Base-by-base conservation (phyloP, 371 early-diverging fungal genomes). In the Haplosporangium sp. region DNA sequence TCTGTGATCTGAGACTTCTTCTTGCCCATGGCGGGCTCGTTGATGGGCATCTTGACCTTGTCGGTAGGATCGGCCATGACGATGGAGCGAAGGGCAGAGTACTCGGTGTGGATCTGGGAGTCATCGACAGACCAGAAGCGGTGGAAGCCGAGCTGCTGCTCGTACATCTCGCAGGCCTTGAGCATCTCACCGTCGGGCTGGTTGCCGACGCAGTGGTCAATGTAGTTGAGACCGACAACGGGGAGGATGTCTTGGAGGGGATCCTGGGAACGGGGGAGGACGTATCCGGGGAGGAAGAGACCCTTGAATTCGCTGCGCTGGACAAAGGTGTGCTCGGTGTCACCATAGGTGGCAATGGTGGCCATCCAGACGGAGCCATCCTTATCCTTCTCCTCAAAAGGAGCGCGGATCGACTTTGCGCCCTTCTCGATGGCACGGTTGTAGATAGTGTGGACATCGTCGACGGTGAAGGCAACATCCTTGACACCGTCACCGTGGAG, bases 41-140 rank as follows among this genome's bases (percentile, higher is more conserved):
- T 98, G 84, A 98, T 95, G 64, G 98, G 98, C 90, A 98, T 95
- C 88, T 98, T 97, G 86, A 98, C 92, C 53, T 79, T 85, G 71
- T 98, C 98, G 73, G 89, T 89, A 63, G 91, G 93, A 75, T 96
- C 96, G 42, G 97, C 93, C 96, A 98, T 96, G 83, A 97, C 98
- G 62, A 97, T 95, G 37, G 96, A 96, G 20, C 97, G 92, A 66
- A 98, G 87, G 43, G 97, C 92, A 76, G 93, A 93, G 88, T 95
- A 98, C 81, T 98, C 94, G 55, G 98, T 96, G 85, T 94, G 93
- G 59, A 98, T 95, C 83, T 97, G 95, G 68, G 88, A 92, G 85
- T 98, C 99, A 84, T 98, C 99, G 52, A 98, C 96, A 38, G 95
- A 95, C 98, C 98, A 98, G 93, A 98, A 98, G 51, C 98, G 92